Conservation (phyloP, 768 basidiomycete genomes). For the Ramaria sp. region DNA sequence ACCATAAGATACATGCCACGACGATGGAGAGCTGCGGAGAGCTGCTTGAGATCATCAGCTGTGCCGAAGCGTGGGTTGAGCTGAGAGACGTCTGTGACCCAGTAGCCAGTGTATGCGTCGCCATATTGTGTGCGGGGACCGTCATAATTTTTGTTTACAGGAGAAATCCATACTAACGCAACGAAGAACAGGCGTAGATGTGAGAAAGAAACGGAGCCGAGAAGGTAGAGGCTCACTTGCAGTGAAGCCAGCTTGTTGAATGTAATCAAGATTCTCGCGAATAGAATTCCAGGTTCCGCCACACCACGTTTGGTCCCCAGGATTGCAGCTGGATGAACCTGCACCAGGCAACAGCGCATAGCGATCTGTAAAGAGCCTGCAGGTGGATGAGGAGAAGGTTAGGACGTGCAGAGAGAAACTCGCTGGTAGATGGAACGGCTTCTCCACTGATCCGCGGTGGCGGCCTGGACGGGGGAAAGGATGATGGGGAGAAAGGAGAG, state of each 20-base stretch:
- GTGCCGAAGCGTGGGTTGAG: conserved; percentile 68
- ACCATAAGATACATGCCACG: conserved; percentile 84
- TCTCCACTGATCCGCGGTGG: conserved; percentile 66
- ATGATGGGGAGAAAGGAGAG: conserved; percentile 17
- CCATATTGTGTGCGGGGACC: conserved; percentile 64
- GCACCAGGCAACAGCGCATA: conserved; percentile 57
- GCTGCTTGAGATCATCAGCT: conserved; percentile 55
- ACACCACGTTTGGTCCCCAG: conserved; percentile 56
- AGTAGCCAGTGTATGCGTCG: conserved; percentile 81
- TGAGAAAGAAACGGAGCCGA: not conserved
- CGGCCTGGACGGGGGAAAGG: conserved; percentile 31
- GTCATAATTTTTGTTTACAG: conserved; percentile 67
- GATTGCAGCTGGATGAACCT: conserved; percentile 42
- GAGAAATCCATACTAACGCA: conserved; percentile 66
- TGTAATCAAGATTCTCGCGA: conserved; percentile 71
- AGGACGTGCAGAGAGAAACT: not conserved
- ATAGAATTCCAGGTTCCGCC: conserved; percentile 78
- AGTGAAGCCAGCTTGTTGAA: conserved; percentile 73
- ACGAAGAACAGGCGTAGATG: conserved; percentile 2
- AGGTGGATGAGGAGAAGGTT: not conserved
- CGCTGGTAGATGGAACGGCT: conserved; percentile 71
- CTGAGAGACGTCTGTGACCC: conserved; percentile 57
- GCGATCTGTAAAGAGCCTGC: conserved; percentile 62
- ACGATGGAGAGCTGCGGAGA: conserved; percentile 54
- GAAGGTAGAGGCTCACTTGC: conserved; percentile 34